Conservation (phyloP, 345 rosid species). For the Euclidium syriacum region DNA sequence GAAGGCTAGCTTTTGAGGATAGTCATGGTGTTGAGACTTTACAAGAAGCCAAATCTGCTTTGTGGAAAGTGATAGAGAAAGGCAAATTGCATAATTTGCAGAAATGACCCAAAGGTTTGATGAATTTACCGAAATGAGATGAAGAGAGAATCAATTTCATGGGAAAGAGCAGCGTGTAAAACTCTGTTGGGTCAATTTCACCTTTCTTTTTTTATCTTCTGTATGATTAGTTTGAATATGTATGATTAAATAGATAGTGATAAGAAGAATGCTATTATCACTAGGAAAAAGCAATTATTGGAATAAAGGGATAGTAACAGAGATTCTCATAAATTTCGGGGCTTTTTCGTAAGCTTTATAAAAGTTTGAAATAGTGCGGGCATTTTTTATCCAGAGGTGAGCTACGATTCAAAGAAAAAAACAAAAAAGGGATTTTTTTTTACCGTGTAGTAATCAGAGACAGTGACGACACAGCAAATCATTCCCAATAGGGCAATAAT, state of each 20-base stretch:
- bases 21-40: constrained; percentile 62
- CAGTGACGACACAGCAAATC: constrained; percentile 19
- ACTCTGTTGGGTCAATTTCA: not conserved
- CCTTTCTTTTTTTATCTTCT: not conserved
- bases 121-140: not conserved
- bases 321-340: not conserved
- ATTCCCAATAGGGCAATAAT: constrained; percentile 20
- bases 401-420: not conserved
- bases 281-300: not conserved
- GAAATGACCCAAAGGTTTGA: constrained; percentile 8
- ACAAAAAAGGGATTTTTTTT: constrained; percentile 5
- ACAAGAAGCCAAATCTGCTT: constrained; percentile 85
- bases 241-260: not conserved
- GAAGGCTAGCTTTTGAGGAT: constrained; percentile 82
- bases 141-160: not conserved
- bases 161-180: not conserved
- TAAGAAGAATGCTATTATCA: not conserved
- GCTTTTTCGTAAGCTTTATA: not conserved
- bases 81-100: constrained; percentile 54
- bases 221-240: not conserved
- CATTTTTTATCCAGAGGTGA: not conserved
- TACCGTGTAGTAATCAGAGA: constrained; percentile 14
- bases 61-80: constrained; percentile 62
- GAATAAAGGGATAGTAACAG: not conserved
- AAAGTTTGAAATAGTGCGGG: constrained; percentile 23